These are phyloP conservation scores for Hypseocharis bilobata DNA, from an alignment of 441 rosid genomes.

Conservation along the genomic window DNA sequence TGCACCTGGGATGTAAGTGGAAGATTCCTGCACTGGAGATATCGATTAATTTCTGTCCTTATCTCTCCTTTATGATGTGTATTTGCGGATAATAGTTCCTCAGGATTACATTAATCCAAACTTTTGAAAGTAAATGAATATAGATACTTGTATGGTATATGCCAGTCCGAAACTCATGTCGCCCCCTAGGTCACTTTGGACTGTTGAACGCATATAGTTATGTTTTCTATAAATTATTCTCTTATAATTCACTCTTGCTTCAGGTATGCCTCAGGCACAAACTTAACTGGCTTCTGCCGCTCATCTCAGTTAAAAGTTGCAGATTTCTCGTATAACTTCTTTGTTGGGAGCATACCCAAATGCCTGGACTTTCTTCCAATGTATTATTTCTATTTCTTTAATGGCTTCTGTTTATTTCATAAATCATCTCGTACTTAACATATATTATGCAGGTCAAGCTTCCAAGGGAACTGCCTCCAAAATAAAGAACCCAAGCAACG, in stretches of 20 bases:
- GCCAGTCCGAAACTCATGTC: background rate
- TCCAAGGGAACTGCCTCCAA: constrained; percentile 83
- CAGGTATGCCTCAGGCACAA: constrained; percentile 58
- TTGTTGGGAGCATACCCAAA: constrained; percentile 68
- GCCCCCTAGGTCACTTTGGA: too few species aligned
- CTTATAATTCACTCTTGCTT: constrained; percentile 16
- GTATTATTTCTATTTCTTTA: constrained; percentile 30
- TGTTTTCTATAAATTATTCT: constrained; percentile 1
- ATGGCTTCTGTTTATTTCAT: background rate
- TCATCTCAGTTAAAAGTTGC: constrained; percentile 58
- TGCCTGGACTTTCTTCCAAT: constrained; percentile 64
- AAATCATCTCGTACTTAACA: constrained; percentile 14
- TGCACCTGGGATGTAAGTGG: constrained; percentile 49
- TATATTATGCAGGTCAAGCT: constrained; percentile 50
- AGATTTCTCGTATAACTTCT: constrained; percentile 77
- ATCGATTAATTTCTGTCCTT: constrained; percentile 3
- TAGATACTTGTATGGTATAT: background rate
- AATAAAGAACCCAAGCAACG: constrained; percentile 60
- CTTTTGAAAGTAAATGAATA: background rate
- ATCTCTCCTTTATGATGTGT: background rate
- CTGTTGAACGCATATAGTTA: background rate
- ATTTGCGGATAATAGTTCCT: background rate
- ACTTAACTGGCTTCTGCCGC: constrained; percentile 54
- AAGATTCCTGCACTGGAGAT: background rate
- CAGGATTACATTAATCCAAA: background rate